phyloP scores from a whole-genome alignment of 495 filamentous ascomycete species.

The Lentithecium fluviatile region DNA sequence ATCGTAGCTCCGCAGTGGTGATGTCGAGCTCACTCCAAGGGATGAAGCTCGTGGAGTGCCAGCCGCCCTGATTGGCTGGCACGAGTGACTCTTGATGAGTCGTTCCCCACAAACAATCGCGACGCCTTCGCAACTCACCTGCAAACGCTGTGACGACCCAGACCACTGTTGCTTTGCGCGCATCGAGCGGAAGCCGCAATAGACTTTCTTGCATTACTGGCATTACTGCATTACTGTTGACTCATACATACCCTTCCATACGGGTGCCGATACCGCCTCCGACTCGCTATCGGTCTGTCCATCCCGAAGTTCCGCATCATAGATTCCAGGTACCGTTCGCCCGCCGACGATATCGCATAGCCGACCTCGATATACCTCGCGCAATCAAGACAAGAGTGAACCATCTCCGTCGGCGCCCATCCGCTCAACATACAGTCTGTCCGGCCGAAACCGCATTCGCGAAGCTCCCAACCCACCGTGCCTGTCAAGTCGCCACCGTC shows the following conservation, averaged over 20 bases:
- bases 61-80: slow-evolving; percentile 18
- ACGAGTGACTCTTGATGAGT: slow-evolving; percentile 14
- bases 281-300: slow-evolving; percentile 9
- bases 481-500: neutral
- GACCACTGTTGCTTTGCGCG: neutral
- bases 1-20: slow-evolving; percentile 2
- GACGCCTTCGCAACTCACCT: slow-evolving; percentile 6
- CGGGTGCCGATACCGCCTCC: neutral
- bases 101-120: neutral
- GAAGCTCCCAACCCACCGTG: neutral
- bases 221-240: neutral
- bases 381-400: neutral
- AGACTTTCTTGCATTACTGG: neutral
- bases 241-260: neutral
- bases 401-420: no score
- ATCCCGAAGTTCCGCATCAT: slow-evolving; percentile 23
- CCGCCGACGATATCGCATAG: neutral
- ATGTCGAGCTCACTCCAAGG: slow-evolving; percentile 18
- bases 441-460: no score
- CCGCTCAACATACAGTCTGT: no score
- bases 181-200: slow-evolving; percentile 3
- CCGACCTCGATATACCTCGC: neutral
- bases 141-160: neutral
- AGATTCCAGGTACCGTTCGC: slow-evolving; percentile 5
- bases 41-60: slow-evolving; percentile 15